Evolutionary conservation across 164 flowering plant species (phyloP).

Genomic region (Litsea cubeba): DNA sequence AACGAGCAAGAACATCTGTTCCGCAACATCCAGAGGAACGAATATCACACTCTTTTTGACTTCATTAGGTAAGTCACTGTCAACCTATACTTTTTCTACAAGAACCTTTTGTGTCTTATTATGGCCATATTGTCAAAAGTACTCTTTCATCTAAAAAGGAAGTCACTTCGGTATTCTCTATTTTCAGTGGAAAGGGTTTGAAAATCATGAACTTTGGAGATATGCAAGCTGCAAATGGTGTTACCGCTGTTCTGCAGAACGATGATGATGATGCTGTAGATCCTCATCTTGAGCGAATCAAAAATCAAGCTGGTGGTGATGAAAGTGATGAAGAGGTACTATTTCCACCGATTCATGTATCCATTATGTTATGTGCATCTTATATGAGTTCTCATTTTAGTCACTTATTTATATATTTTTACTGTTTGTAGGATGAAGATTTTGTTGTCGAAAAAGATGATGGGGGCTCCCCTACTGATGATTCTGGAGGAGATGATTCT

Average conservation of each 20-base stretch:
- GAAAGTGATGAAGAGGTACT: conserved; percentile 96
- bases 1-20: conserved; percentile 90
- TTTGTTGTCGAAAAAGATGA: conserved; percentile 87
- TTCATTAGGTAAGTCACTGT: conserved; percentile 61
- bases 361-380: background rate
- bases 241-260: conserved; percentile 57
- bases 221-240: conserved; percentile 44
- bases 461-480: conserved; percentile 96
- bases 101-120: too few relatives aligned
- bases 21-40: conserved; percentile 92
- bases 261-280: conserved; percentile 90
- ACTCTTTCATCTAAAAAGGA: background rate
- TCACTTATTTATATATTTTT: background rate
- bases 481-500: conserved; percentile 82
- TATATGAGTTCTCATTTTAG: background rate
- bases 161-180: background rate
- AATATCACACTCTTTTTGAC: conserved; percentile 75
- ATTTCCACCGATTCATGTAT: background rate
- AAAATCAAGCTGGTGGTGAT: conserved; percentile 74
- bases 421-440: conserved; percentile 74
- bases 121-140: background rate
- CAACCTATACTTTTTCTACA: background rate
- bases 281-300: conserved; percentile 88
- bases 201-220: conserved; percentile 79
- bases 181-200: conserved; percentile 70